phyloP scores from a whole-genome alignment of 176 grass and related monocot species.

The Avena atlantica region DNA sequence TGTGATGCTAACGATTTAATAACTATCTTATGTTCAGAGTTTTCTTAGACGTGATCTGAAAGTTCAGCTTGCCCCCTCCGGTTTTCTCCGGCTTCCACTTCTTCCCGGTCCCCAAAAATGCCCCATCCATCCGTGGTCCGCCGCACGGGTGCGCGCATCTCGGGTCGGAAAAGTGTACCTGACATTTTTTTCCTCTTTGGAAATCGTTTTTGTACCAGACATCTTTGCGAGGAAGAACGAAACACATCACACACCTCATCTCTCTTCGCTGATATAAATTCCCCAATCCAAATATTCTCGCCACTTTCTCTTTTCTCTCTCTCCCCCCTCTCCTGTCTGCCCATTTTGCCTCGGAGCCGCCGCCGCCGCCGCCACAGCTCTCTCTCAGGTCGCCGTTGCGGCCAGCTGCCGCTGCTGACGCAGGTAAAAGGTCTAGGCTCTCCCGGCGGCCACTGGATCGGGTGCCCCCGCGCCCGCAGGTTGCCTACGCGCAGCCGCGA shows the following conservation, averaged over 20 bases:
- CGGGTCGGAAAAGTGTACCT: conserved; percentile 21
- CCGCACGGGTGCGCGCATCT: conserved; percentile 32
- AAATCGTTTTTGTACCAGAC: not conserved
- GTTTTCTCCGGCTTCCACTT: not conserved
- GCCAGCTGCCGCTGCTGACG: conserved; percentile 6
- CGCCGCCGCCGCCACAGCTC: conserved; percentile 10
- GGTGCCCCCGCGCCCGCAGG: not conserved
- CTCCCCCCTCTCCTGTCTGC: not conserved
- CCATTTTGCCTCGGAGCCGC: conserved; percentile 36
- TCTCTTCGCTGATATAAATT: conserved; percentile 22
- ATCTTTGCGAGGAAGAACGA: conserved; percentile 35
- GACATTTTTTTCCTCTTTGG: not conserved
- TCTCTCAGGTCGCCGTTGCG: not conserved
- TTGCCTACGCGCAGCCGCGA: conserved; percentile 8
- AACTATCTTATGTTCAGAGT: too few species aligned
- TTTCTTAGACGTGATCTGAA: too few species aligned
- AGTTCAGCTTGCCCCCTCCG: not conserved
- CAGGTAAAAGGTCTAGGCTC: conserved; percentile 35
- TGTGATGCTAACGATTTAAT: too few species aligned
- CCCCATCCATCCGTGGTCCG: not conserved
- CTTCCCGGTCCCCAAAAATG: not conserved
- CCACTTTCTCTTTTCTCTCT: not conserved
- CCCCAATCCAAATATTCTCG: conserved; percentile 43
- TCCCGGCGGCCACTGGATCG: conserved; percentile 20
- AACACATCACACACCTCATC: conserved; percentile 44